These are phyloP conservation scores for Westerdykella sp. DNA, from an alignment of 2,329 filamentous ascomycete species.

Conservation along the genomic window DNA sequence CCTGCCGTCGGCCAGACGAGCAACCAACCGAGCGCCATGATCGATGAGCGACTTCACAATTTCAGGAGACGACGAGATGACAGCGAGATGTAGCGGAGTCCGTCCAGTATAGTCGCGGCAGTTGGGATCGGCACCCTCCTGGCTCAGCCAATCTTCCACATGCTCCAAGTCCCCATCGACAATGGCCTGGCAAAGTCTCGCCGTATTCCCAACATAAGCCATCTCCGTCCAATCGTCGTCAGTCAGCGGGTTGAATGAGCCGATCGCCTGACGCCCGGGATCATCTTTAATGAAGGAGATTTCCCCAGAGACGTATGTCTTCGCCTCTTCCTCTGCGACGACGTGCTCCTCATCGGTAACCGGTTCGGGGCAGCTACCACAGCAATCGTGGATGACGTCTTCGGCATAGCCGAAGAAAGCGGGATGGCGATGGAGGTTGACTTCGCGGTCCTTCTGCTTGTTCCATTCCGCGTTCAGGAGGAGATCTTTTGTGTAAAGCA, in stretches of 20 bases:
- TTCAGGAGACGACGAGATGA: conserved; percentile 60
- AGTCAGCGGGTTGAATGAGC: conserved; percentile 72
- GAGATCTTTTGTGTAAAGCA: conserved; percentile 75
- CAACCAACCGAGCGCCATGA: conserved; percentile 63
- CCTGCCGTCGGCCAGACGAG: conserved; percentile 70
- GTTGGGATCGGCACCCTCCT: conserved; percentile 65
- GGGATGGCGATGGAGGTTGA: conserved; percentile 75
- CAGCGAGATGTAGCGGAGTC: conserved; percentile 71
- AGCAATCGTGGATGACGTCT: conserved; percentile 75
- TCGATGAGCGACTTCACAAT: conserved; percentile 68
- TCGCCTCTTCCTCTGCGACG: conserved; percentile 63
- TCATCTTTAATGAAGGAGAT: conserved; percentile 73
- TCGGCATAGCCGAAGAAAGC: conserved; percentile 74
- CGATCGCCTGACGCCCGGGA: conserved; percentile 68
- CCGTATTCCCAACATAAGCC: conserved; percentile 79
- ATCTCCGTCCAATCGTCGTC: conserved; percentile 85
- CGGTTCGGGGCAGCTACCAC: conserved; percentile 67
- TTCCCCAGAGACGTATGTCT: conserved; percentile 68
- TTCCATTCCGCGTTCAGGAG: conserved; percentile 84
- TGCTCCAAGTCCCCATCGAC: conserved; percentile 65
- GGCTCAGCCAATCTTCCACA: conserved; percentile 62
- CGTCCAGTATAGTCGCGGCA: conserved; percentile 69
- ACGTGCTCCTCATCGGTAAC: conserved; percentile 65
- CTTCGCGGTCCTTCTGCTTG: conserved; percentile 63
- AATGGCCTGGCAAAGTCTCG: conserved; percentile 72